A percentile compares a stretch with the other conserved stretches of the same genome.
Conservation (phyloP, 1,284 basidiomycete species). For the Marasmius sp. region DNA sequence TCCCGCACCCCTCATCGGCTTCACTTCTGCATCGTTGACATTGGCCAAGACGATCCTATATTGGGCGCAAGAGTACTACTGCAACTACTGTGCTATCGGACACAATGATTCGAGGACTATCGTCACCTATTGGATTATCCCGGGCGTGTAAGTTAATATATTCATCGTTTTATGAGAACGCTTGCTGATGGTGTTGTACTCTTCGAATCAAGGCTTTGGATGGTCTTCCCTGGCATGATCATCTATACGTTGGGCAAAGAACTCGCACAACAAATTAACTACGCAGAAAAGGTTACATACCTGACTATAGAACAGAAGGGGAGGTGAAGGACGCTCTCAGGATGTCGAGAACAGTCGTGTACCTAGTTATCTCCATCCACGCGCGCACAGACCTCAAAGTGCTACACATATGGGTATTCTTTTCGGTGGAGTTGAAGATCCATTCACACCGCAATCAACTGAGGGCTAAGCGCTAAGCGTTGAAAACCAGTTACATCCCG, state of each 20-base stretch:
- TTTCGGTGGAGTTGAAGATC: too few species aligned
- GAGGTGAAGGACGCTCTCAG: neutral
- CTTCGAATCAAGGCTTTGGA: conserved; percentile 24
- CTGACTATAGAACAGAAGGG: neutral
- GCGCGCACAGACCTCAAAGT: too few species aligned
- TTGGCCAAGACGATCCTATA: conserved; percentile 86
- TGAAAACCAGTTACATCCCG: too few species aligned
- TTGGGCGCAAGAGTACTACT: conserved; percentile 71
- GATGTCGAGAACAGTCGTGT: too few species aligned
- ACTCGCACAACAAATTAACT: conserved; percentile 8
- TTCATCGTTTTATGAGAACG: neutral
- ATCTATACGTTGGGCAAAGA: conserved; percentile 22
- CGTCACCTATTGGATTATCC: conserved; percentile 38
- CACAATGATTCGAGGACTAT: conserved; percentile 54
- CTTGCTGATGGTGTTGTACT: conserved; percentile 8
- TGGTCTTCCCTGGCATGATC: conserved; percentile 31
- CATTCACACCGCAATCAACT: too few species aligned
- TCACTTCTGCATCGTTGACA: conserved; percentile 74
- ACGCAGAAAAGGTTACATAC: neutral
- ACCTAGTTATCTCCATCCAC: too few species aligned
- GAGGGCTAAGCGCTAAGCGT: too few species aligned
- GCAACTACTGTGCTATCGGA: conserved; percentile 68
- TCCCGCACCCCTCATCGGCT: conserved; percentile 73
- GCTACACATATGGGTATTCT: too few species aligned
- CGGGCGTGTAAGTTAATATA: conserved; percentile 31